A percentile compares a stretch with the other conserved stretches of the same genome.
Conservation (phyloP, 1,139 yeast genomes). For the Taiozyma sp. region DNA sequence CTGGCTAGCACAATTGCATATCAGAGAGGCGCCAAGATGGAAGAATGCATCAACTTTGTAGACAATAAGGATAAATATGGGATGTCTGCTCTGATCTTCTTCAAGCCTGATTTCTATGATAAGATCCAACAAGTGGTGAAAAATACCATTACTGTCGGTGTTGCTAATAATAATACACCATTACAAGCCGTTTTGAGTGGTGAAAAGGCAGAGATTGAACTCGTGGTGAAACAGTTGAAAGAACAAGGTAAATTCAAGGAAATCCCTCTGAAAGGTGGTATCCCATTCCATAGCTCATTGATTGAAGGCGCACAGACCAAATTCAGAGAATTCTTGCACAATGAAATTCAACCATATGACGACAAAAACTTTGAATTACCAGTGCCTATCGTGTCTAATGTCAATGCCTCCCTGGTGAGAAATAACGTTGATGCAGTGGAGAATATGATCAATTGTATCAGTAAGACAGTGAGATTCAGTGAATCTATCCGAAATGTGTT, state of each 20-base stretch:
- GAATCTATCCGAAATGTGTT: constrained; percentile 27
- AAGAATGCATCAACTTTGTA: constrained; percentile 20
- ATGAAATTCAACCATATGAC: constrained; percentile 12
- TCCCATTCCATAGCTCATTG: constrained; percentile 42
- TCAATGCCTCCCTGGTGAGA: constrained; percentile 28
- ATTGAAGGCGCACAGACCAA: constrained; percentile 31
- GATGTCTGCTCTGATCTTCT: constrained; percentile 36
- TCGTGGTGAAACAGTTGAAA: constrained; percentile 22
- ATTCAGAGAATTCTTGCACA: constrained; percentile 22
- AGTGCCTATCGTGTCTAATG: constrained; percentile 33
- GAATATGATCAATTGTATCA: constrained; percentile 32
- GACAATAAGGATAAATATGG: constrained; percentile 25
- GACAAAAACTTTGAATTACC: constrained; percentile 9
- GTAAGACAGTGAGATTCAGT: constrained; percentile 41
- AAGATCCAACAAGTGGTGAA: constrained; percentile 16
- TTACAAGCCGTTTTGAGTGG: constrained; percentile 40
- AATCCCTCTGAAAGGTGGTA: constrained; percentile 33
- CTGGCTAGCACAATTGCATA: constrained; percentile 32
- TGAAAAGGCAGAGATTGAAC: constrained; percentile 16
- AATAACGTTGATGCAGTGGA: constrained; percentile 23
- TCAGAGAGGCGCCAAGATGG: constrained; percentile 39
- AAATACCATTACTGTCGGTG: constrained; percentile 18
- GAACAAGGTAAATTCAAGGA: constrained; percentile 25
- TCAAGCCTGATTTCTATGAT: constrained; percentile 22
- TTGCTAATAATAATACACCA: constrained; percentile 37